Evolutionary conservation across 1,284 basidiomycete species (phyloP), one percentile per base, ranked within the genome.

Genomic region (Leccinum huronense): DNA sequence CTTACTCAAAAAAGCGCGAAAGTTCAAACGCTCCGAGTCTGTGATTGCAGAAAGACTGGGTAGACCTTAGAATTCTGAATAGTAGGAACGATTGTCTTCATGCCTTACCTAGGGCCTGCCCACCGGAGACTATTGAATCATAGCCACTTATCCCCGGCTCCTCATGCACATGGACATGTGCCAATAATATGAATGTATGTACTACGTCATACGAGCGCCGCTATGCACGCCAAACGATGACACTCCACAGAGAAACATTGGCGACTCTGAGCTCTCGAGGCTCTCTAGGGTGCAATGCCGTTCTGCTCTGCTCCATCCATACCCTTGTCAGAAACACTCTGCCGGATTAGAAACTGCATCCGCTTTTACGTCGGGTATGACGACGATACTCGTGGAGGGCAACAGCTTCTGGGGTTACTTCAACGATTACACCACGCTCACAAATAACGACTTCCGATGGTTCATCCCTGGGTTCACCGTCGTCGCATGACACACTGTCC

Each of bases 401-500:
- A 10, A 45, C 10, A 45, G n/a, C 42, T 45, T 45, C 42, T n/a
- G 45, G n/a, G 19, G 45, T 6, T 19, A 48, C n/a, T 48, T 48
- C 45, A 48, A 10, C 45, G 19, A 48, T 48, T 48, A 48, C 19
- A 48, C 19, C n/a, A 69, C 61, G 69, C 61, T 71, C 59, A 67
- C 64, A 67, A 7, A 77, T 75, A 23, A 70, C 71, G 11, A 70
- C 75, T 19, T 75, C 72, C 64, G 38, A 66, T 66, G 16, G 27
- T 45, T 13, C 33, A 11, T 59, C 10, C 68, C 68, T 69, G 75
- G 71, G 54, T 68, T 74, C 56, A 73, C 68, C 57, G 73, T 76
- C 8, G 34, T 36, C 33, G 3, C 19, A 31, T 60, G 27, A 62
- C 42, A 56, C 16, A 8, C 2, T 30, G n/a, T 42, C 16, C 16